Percentiles rank a stretch among this genome's conserved stretches.
Evolutionary conservation across 768 basidiomycete genomes (phyloP).

Genomic region (Leccinellum rugosiceps): DNA sequence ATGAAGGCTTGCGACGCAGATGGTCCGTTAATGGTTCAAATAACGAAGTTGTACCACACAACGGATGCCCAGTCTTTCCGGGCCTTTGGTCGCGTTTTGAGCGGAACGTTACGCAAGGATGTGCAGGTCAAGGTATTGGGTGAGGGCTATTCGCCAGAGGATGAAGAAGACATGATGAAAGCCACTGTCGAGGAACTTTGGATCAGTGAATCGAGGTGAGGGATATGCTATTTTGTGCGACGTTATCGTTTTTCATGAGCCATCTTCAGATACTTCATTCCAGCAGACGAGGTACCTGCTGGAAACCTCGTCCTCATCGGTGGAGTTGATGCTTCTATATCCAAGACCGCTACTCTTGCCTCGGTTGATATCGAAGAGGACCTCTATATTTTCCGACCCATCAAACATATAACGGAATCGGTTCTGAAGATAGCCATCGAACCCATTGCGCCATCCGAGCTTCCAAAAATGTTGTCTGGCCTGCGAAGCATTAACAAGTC

Average conservation of each 20-base stretch:
- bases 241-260: background rate
- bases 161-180: slow-evolving; percentile 97
- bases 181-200: slow-evolving; percentile 82
- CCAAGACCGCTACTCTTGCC: slow-evolving; percentile 90
- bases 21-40: slow-evolving; percentile 89
- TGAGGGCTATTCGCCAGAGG: slow-evolving; percentile 97
- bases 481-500: slow-evolving; percentile 97
- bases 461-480: slow-evolving; percentile 98
- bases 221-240: background rate
- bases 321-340: slow-evolving; percentile 91
- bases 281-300: slow-evolving; percentile 81
- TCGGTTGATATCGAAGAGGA: slow-evolving; percentile 75
- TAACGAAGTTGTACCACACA: slow-evolving; percentile 94
- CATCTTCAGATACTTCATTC: slow-evolving; percentile 75
- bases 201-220: slow-evolving; percentile 87
- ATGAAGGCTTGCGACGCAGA: slow-evolving; percentile 83
- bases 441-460: slow-evolving; percentile 94
- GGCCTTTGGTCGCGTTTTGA: slow-evolving; percentile 91
- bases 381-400: slow-evolving; percentile 90
- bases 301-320: slow-evolving; percentile 92
- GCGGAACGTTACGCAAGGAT: slow-evolving; percentile 84
- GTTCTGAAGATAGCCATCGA: slow-evolving; percentile 98
- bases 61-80: slow-evolving; percentile 96
- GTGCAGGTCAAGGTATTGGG: slow-evolving; percentile 92
- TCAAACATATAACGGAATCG: slow-evolving; percentile 95